Conservation (phyloP, 2,329 filamentous ascomycete species). For the Dichotomopilus funicola region DNA sequence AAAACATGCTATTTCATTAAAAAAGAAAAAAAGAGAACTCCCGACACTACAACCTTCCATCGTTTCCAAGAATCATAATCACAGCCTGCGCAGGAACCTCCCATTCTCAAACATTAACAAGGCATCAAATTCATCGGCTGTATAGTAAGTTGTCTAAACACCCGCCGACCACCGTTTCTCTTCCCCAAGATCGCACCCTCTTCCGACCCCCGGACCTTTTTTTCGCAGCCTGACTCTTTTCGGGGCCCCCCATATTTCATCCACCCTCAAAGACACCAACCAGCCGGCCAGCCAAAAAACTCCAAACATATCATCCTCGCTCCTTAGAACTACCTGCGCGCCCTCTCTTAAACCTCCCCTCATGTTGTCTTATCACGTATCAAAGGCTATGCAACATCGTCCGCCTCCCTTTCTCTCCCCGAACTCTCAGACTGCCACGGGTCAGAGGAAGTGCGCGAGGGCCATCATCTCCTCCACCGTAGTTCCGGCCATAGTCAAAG, state of each 20-base stretch:
- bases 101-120: not conserved
- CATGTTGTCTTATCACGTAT: conserved; percentile 25
- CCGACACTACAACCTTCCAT: not conserved
- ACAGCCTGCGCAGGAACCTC: not conserved
- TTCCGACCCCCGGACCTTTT: not conserved
- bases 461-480: too few relatives aligned
- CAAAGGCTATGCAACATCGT: conserved; percentile 14
- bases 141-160: conserved; percentile 4
- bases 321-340: not conserved
- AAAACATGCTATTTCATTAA: not conserved
- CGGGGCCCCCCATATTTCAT: not conserved
- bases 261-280: not conserved
- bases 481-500: not conserved
- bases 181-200: too few relatives aligned
- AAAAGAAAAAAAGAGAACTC: not conserved
- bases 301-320: not conserved
- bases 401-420: too few relatives aligned
- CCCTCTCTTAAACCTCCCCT: not conserved
- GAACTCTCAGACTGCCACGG: too few relatives aligned
- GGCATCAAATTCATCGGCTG: conserved; percentile 2
- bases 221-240: conserved; percentile 4
- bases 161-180: not conserved
- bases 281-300: not conserved
- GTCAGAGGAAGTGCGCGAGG: too few relatives aligned
- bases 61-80: not conserved